These are phyloP conservation scores for Tilletia walkeri DNA, from an alignment of 1,284 basidiomycete species.

Conservation along the genomic window DNA sequence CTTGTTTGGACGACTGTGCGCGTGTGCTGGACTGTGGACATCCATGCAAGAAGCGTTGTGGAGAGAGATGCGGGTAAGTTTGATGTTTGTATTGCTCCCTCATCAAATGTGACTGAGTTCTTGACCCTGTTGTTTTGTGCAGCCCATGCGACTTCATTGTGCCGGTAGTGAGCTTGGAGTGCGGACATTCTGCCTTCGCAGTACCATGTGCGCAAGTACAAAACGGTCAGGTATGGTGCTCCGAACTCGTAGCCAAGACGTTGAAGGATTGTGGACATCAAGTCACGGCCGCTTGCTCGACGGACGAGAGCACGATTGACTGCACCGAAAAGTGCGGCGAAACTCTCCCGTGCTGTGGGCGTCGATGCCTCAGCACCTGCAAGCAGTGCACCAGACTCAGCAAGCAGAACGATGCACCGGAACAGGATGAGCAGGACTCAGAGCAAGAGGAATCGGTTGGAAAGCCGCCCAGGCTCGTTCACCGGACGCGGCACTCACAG, in stretches of 20 bases:
- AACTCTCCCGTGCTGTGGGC: conserved; percentile 64
- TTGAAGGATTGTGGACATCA: conserved; percentile 66
- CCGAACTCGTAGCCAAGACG: conserved; percentile 58
- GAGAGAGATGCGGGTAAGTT: conserved; percentile 60
- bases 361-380: conserved; percentile 62
- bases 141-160: conserved; percentile 62
- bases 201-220: conserved; percentile 44
- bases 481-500: not conserved
- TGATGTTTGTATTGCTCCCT: not conserved
- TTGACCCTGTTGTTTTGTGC: not conserved
- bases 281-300: conserved; percentile 60
- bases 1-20: conserved; percentile 63
- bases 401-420: not conserved
- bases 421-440: not conserved
- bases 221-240: conserved; percentile 61
- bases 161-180: conserved; percentile 63
- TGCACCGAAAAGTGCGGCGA: conserved; percentile 61
- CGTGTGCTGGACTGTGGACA: conserved; percentile 64
- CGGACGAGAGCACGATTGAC: conserved; percentile 57
- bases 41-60: conserved; percentile 65
- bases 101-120: not conserved
- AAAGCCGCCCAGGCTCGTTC: not conserved
- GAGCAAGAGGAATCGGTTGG: not conserved
- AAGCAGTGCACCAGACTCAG: conserved; percentile 48
- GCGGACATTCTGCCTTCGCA: conserved; percentile 60